Conservation (phyloP, 345 rosid genomes). For the Combretum micranthum region DNA sequence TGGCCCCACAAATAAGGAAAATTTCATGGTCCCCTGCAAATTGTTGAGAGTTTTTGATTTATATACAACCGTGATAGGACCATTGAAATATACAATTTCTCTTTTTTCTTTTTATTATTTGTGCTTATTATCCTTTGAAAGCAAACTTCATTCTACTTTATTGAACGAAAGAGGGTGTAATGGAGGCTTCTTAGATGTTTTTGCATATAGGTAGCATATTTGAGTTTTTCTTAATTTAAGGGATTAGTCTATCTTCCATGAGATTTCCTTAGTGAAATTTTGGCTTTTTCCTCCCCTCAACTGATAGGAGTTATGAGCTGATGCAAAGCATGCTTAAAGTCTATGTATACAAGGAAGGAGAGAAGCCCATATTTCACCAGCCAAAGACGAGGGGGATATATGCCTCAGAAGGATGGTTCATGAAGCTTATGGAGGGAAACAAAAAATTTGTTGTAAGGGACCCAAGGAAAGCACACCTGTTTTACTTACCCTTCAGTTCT, state of each 20-base stretch:
- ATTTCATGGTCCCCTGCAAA: no score
- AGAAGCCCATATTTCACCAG: slow-evolving; percentile 70
- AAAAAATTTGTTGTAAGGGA: slow-evolving; percentile 65
- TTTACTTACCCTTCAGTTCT: slow-evolving; percentile 75
- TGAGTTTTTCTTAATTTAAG: neutral
- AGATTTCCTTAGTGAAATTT: neutral
- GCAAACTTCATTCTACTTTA: no score
- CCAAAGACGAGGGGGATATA: slow-evolving; percentile 70
- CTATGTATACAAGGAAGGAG: slow-evolving; percentile 77
- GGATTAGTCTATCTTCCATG: neutral
- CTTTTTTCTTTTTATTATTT: no score
- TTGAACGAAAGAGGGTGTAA: no score
- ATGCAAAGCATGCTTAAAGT: slow-evolving; percentile 75
- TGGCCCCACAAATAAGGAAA: no score
- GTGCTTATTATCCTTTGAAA: no score
- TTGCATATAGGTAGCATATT: no score
- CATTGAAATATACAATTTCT: no score
- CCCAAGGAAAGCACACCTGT: slow-evolving; percentile 79
- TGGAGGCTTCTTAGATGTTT: no score
- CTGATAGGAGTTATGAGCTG: slow-evolving; percentile 69
- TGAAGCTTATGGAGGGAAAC: slow-evolving; percentile 78
- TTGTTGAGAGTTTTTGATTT: no score
- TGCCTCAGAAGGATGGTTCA: slow-evolving; percentile 94
- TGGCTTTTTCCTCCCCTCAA: no score
- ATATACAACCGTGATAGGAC: no score